Conservation (phyloP, 2,329 filamentous ascomycete genomes). For the Elsinoe batatas region DNA sequence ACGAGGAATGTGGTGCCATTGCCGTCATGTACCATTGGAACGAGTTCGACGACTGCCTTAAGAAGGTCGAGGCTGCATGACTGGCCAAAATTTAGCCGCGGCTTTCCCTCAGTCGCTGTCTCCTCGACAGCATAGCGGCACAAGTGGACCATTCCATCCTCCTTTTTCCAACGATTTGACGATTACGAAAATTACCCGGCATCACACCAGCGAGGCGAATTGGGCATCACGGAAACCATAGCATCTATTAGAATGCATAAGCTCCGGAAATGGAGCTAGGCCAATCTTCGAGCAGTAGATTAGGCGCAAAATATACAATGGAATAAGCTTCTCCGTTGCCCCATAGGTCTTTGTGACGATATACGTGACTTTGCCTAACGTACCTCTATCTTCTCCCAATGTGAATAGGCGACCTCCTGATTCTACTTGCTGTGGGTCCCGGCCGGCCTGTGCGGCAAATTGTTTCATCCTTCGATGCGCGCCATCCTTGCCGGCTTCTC, state of each 20-base stretch:
- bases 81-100: constrained; percentile 13
- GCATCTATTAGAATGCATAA: not conserved
- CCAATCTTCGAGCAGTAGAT: not conserved
- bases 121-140: not conserved
- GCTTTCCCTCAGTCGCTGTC: not conserved
- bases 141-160: not conserved
- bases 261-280: not conserved
- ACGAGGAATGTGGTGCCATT: constrained; percentile 38
- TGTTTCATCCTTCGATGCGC: not conserved
- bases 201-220: constrained; percentile 4
- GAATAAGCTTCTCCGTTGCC: not conserved
- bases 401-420: not conserved
- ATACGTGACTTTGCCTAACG: not conserved
- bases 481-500: not conserved
- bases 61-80: constrained; percentile 35
- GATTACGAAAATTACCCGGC: constrained; percentile 1
- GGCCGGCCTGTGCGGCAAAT: not conserved
- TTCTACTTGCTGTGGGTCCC: not conserved
- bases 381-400: not conserved
- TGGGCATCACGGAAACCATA: constrained; percentile 1
- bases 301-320: constrained; percentile 2
- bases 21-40: constrained; percentile 45
- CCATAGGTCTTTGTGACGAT: not conserved
- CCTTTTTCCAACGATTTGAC: not conserved
- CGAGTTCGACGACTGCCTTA: constrained; percentile 40